Base-by-base conservation (phyloP, 225 moss, liverwort and hornwort species). In the Physcomitrium patens region DNA sequence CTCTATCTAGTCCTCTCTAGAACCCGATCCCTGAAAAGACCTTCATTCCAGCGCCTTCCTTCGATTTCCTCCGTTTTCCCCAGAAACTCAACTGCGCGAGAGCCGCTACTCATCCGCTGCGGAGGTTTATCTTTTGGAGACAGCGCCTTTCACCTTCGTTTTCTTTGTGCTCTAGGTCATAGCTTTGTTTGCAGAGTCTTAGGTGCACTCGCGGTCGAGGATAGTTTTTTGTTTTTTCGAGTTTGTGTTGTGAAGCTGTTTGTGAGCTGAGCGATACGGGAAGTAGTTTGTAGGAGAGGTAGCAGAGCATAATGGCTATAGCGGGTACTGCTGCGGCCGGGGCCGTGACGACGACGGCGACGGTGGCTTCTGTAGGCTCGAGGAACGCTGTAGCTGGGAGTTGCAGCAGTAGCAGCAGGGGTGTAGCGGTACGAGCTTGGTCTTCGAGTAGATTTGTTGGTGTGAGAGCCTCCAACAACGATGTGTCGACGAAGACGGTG, bases 401-500 rank as follows among this genome's bases (percentile, higher is more conserved):
- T 23, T 42, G 31, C 31, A 37, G n/a, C 5, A 47, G 74, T 9
- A 23, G 19, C 20, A 65, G 73, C n/a, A 74, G 80, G 31, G 65
- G 74, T 49, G 54, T 45, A 37, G 74, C 15, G 12, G 60, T 73
- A 1, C 23, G 13, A 9, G 3, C 28, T 8, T 76, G 58, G 15
- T 5, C 20, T 10, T 16, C 53, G 80, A 80, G 54, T 64, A 56
- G 63, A 15, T 26, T 0, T 23, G 19, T 53, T 9, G 53, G 62
- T 45, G 80, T 84, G 74, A 65, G 84, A 70, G 77, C 84, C 27
- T 84, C 80, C 18, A 74, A 1, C 3, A 84, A 82, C 14, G 84
- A 81, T 51, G 77, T 82, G 48, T 59, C 80, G 47, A 89, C 83
- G 62, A 83, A 81, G 53, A 10, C 84, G 31, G 75, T 90, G 17